Percentiles rank a stretch among this genome's conserved stretches.
These are phyloP conservation scores for Polygonum maritimum DNA, from an alignment of 148 eudicot genomes.

Conservation along the genomic window DNA sequence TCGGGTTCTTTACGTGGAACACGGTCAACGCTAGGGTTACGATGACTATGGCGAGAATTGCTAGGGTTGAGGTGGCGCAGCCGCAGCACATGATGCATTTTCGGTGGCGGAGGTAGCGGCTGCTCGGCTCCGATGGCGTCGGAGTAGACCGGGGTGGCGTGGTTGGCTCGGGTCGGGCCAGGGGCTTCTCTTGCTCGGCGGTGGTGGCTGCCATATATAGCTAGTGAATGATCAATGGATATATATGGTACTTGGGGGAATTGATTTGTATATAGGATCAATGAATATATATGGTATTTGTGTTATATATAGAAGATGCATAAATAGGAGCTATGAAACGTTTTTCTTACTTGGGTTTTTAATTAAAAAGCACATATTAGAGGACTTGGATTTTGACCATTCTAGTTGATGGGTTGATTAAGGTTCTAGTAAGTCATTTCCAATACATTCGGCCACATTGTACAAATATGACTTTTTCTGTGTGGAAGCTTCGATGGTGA, in stretches of 20 bases:
- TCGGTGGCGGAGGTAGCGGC: slow-evolving; percentile 3
- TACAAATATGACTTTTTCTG: not conserved
- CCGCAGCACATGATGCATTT: slow-evolving; percentile 26
- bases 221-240: slow-evolving; percentile 14
- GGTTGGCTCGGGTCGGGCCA: slow-evolving; percentile 20
- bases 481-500: not conserved
- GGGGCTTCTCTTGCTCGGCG: slow-evolving; percentile 28
- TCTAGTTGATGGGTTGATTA: not conserved
- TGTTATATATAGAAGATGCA: too few species aligned
- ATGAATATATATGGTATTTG: too few species aligned
- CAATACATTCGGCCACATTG: not conserved
- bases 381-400: not conserved
- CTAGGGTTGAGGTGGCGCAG: slow-evolving; percentile 17
- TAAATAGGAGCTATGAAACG: not conserved
- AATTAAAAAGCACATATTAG: not conserved
- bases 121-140: not conserved
- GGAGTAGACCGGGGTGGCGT: not conserved
- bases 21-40: slow-evolving; percentile 35
- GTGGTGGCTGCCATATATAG: too few species aligned
- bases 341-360: not conserved
- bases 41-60: slow-evolving; percentile 14
- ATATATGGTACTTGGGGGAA: too few species aligned
- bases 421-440: not conserved
- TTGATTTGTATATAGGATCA: too few species aligned
- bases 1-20: slow-evolving; percentile 30